Base-by-base conservation (phyloP, 208 protist species). In the Trypanosoma caninum region DNA sequence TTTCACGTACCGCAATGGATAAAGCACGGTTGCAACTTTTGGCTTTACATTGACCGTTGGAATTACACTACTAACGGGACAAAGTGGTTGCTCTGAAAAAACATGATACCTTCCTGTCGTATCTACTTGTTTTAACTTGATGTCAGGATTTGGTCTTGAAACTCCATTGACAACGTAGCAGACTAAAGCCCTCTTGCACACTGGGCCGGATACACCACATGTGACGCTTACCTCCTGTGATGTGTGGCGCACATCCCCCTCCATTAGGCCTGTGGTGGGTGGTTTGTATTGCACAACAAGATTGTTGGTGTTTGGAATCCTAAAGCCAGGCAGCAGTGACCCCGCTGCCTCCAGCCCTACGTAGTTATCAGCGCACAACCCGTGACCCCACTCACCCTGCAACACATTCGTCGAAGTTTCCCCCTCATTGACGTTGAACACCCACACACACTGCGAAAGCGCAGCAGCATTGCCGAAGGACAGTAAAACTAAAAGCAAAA, bases 171-270 rank as follows among this genome's bases (percentile, higher is more conserved):
- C 64, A 27, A 62, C 51, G 56, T 80, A 82, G 65, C 79, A 80
- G 27, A 85, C 77, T 9, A 38, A 30, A 11, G 72, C 62, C 28
- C 28, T 65, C 4, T 68, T 35, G 51, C 77, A 84, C 6, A 89
- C 34, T 5, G 60, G 31, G 0, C 65, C 84, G 55, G 73, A 65
- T n/a, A 60, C 68, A 69, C 80, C 69, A 59, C 82, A 93, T 47
- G 59, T 42, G 20, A 88, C 70, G 18, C 30, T 50, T 18, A 93
- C 9, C 8, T 72, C 44, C 45, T 76, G 68, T 14, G 51, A 68
- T 6, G 47, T 65, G 51, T 69, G 67, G 27, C 66, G 71, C 38
- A 54, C 61, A 37, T 67, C 25, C 3, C 51, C 57, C 34, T 52
- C 42, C 14, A 23, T 62, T 58, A 76, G 65, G 18, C 65, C 70